Conservation (phyloP, 768 basidiomycete genomes). For the Kwoniella europaea region DNA sequence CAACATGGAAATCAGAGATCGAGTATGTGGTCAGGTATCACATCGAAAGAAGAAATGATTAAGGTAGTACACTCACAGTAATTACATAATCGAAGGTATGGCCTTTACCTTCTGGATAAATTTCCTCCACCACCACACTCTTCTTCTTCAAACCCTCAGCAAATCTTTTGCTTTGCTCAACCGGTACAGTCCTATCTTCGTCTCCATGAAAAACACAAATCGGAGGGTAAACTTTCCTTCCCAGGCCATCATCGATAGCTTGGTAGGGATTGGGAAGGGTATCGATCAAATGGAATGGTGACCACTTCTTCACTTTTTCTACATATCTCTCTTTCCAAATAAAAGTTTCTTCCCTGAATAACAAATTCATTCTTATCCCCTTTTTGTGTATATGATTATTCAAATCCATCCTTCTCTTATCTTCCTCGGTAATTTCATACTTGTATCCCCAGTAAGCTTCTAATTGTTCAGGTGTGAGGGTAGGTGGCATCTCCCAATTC, state of each 20-base stretch:
- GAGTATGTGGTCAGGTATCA: too few relatives aligned
- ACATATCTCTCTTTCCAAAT: neutral
- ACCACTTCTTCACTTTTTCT: slow-evolving; percentile 3
- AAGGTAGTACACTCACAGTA: slow-evolving; percentile 12
- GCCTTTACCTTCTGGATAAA: slow-evolving; percentile 6
- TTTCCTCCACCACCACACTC: slow-evolving; percentile 6
- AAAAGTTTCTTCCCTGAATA: slow-evolving; percentile 17
- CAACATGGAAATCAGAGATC: too few relatives aligned
- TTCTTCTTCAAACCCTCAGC: slow-evolving; percentile 9
- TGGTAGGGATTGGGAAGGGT: neutral
- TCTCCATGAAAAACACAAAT: slow-evolving; percentile 25
- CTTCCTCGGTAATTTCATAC: slow-evolving; percentile 5
- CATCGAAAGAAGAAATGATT: too few relatives aligned
- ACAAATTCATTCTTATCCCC: neutral
- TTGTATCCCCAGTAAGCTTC: slow-evolving; percentile 19
- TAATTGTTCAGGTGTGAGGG: slow-evolving; percentile 9
- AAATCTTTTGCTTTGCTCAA: slow-evolving; percentile 21
- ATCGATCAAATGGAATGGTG: slow-evolving; percentile 16
- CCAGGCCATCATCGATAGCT: neutral
- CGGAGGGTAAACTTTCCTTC: slow-evolving; percentile 18
- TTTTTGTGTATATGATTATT: neutral
- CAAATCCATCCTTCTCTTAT: slow-evolving; percentile 19
- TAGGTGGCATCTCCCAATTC: slow-evolving; percentile 19
- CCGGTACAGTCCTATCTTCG: slow-evolving; percentile 18
- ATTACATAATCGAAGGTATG: slow-evolving; percentile 25